Percentiles rank a stretch among this genome's conserved stretches.
Conservation (phyloP, 2,329 filamentous ascomycete species). For the Sclerotinia glacialis region DNA sequence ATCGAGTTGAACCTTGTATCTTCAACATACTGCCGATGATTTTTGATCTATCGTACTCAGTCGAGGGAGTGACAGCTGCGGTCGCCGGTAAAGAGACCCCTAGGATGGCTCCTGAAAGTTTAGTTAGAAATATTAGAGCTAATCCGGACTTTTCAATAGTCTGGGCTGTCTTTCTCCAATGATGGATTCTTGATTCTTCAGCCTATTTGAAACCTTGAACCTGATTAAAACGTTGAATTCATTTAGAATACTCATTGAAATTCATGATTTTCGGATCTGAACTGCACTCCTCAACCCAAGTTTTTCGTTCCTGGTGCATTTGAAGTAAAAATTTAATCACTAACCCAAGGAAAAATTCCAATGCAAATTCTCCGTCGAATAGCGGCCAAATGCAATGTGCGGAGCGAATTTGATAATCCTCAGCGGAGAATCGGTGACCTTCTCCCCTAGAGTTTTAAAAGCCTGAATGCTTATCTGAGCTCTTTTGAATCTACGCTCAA, state of each 20-base stretch:
- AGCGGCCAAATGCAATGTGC: slow-evolving; percentile 19
- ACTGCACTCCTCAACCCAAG: neutral
- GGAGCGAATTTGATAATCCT: slow-evolving; percentile 17
- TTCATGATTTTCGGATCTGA: neutral
- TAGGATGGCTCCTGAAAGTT: neutral
- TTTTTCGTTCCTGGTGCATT: neutral
- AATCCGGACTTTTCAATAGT: neutral
- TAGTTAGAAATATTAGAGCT: neutral
- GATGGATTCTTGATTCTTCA: neutral
- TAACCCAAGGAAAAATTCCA: slow-evolving; percentile 18
- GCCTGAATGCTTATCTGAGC: slow-evolving; percentile 18
- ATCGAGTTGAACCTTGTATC: slow-evolving; percentile 20
- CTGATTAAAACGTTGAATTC: neutral
- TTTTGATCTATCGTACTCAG: slow-evolving; percentile 17
- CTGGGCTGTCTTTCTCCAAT: neutral
- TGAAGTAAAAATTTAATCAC: neutral
- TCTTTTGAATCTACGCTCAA: slow-evolving; percentile 15
- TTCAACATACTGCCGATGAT: slow-evolving; percentile 17
- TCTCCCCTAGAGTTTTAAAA: slow-evolving; percentile 1
- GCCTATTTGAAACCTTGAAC: neutral
- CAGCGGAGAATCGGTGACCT: slow-evolving; percentile 4
- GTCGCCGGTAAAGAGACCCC: slow-evolving; percentile 15
- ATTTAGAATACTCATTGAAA: neutral
- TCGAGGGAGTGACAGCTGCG: slow-evolving; percentile 14
- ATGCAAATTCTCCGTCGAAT: slow-evolving; percentile 19